A percentile compares a stretch with the other conserved stretches of the same genome.
Evolutionary conservation across 2,329 filamentous ascomycete genomes (phyloP).

Genomic region (Penicillium sp.): DNA sequence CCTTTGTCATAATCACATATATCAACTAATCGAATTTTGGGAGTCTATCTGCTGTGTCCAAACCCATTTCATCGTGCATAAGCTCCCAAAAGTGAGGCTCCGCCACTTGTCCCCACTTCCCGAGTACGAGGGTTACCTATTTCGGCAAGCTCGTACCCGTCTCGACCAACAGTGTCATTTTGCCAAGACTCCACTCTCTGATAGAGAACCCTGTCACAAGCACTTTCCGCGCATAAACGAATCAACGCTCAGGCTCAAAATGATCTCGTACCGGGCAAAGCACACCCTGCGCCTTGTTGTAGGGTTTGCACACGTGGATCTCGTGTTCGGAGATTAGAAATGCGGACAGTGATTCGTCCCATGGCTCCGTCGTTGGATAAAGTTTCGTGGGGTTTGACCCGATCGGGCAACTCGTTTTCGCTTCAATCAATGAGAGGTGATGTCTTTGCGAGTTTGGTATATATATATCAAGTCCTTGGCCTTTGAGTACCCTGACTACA

Average conservation of each 20-base stretch:
- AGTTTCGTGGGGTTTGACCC: conserved; percentile 8
- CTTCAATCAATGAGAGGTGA: neutral
- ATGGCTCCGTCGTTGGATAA: neutral
- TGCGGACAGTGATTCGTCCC: neutral
- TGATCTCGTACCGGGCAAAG: neutral
- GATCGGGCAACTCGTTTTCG: conserved; percentile 19
- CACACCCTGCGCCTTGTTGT: neutral
- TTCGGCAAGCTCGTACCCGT: conserved; percentile 2
- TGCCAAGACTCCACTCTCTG: neutral
- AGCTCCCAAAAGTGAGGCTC: neutral
- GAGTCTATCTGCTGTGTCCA: neutral
- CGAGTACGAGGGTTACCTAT: conserved; percentile 5
- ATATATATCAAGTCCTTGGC: neutral
- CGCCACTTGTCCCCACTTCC: neutral
- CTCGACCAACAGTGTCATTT: neutral
- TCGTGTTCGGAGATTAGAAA: conserved; percentile 8
- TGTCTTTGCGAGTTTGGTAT: neutral
- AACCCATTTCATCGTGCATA: neutral
- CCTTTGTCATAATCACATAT: rapidly evolving
- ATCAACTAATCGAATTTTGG: neutral
- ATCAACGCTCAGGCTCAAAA: neutral
- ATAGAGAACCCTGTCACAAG: neutral
- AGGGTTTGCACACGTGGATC: neutral
- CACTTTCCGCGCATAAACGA: neutral
- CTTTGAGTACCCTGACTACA: neutral